A percentile compares a stretch with the other conserved stretches of the same genome.
These are phyloP conservation scores for Rhododendron williamsianum DNA, from an alignment of 148 eudicot species.

Conservation along the genomic window DNA sequence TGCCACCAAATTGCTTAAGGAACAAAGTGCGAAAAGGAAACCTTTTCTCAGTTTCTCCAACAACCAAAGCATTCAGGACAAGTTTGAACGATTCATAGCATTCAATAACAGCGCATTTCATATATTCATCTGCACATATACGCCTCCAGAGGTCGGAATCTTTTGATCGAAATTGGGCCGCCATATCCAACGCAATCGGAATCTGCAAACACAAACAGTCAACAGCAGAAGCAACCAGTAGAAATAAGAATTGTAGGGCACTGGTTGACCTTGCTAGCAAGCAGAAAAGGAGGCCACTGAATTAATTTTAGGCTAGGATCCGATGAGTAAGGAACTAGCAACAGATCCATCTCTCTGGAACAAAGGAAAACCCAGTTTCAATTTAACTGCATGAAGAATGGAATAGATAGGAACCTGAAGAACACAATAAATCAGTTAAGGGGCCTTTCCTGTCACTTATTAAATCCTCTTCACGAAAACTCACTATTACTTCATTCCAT, in stretches of 20 bases:
- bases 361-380: not conserved
- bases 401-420: not conserved
- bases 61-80: constrained; percentile 48
- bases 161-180: constrained; percentile 30
- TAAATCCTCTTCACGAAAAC: constrained; percentile 67
- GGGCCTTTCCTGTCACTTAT: constrained; percentile 24
- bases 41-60: constrained; percentile 80
- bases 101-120: constrained; percentile 48
- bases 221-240: not conserved
- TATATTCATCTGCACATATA: constrained; percentile 40
- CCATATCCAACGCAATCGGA: constrained; percentile 51
- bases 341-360: constrained; percentile 83
- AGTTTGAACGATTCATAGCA: constrained; percentile 66
- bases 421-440: not conserved
- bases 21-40: constrained; percentile 16
- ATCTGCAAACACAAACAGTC: constrained; percentile 25
- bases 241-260: not conserved
- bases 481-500: constrained; percentile 60
- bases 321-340: constrained; percentile 98
- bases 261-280: constrained; percentile 47
- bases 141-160: constrained; percentile 45
- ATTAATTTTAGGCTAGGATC: constrained; percentile 77
- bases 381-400: not conserved
- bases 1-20: constrained; percentile 4
- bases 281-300: constrained; percentile 98